Evolutionary conservation across 2,329 filamentous ascomycete genomes (phyloP), one percentile per base, ranked within the genome.

Genomic region (Thielaviopsis euricoi): DNA sequence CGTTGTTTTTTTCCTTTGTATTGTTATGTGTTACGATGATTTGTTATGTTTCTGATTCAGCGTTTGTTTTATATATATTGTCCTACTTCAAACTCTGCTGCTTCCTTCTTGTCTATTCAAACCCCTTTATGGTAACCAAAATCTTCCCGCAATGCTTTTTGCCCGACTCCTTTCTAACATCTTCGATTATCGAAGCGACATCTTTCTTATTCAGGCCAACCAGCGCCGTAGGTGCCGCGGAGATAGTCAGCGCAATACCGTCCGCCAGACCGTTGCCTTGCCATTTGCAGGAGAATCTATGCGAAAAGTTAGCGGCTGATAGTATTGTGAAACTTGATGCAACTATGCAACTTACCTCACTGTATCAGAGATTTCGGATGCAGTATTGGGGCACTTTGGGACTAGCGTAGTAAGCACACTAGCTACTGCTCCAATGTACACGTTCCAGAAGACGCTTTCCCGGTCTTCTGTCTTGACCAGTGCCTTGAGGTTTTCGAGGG

Each of bases 391-490:
- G 57, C 67, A 67, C 0, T 69, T 66, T 0, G 75, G 73, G 33
- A 73, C 67, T 1, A 79, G 52, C 19, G 66, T 68, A 1, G 71
- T 71, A 55, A 80, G 63, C 3, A 74, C 65, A 13, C 56, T 67
- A 3, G 76, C 74, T 29, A 78, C 68, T 15, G 72, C 71, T 9
- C 78, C 78, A 15, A 77, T 67, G 59, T 79, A 80, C 55, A 74
- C 71, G 10, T 76, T 73, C 78, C 77, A 80, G 62, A 79, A 79
- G 1, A 70, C 64, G 2, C 72, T 69, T 53, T 74, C 69, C 1
- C 62, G 61, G 60, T 70, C 66, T 21, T 69, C 67, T 21, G 64
- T 66, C 37, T 67, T 65, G 17, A 76, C 65, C 40, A 81, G 65
- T 17, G 64, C 67, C 37, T 69, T 69, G n/a, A 81, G 66, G 6